Evolutionary conservation across 2,329 filamentous ascomycete genomes (phyloP), one percentile per base, ranked within the genome.

Genomic region (Mariannaea elegans): DNA sequence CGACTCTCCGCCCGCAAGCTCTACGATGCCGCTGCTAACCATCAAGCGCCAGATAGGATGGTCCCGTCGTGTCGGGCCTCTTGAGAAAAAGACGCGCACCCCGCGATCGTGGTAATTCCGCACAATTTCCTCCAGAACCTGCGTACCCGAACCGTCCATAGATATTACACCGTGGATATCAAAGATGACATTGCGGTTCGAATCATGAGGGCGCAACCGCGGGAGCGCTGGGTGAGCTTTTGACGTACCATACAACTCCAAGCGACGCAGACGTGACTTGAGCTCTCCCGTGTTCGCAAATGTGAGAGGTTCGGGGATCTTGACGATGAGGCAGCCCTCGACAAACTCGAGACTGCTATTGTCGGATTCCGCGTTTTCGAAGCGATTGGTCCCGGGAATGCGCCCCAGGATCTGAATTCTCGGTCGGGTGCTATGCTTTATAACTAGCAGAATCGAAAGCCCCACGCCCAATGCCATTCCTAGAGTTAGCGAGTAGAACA

Each of bases 91-190:
- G 8, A 95, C 90, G 2, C 87, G 80, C 2, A 94, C 93, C 1
- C 90, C 91, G 4, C 90, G 82, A 31, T 90, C 84, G n/a, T 89
- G 82, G 74, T 98, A 98, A 27, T 82, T 84, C 46, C 87, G 81
- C 14, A 99, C 92, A 66, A 98, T 98, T 77, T 98, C 95, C 45
- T 87, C 85, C 3, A 99, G 81, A 1, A 98, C 94, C 77, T 98
- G 95, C 0, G 92, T 91, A 1, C 94, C 95, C 0, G 93, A 97
- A 6, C 93, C 95, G 73, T 99, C 95, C 69, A 99, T 88, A 24
- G 90, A 91, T 0, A 94, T 97, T 3, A 99, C 95, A n/a, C 95
- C 95, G 68, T 98, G 94, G 7, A 98, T 93, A 73, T 99, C 95
- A 71, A 99, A 98, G 63, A 99, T 93, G 75, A 99, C 84, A 72